Evolutionary conservation across 1,139 yeast genomes (phyloP), one percentile per base, ranked within the genome.

Genomic region (Waltiozyma sp.): DNA sequence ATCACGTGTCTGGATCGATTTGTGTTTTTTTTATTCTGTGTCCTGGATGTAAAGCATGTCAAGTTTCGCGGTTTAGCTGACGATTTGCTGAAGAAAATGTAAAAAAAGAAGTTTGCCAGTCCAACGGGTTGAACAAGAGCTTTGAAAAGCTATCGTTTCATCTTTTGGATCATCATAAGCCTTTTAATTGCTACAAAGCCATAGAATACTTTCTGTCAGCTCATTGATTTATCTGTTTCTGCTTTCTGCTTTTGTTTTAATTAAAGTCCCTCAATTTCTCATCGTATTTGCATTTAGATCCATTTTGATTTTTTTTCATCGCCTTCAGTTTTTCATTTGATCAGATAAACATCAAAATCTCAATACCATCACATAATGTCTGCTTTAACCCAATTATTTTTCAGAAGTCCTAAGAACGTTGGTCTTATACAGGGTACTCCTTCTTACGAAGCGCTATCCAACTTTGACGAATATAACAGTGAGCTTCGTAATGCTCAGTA

Each of bases 341-440:
- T 31, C 23, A 34, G 37, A 15, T 34, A 11, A 34, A 38, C 28
- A 10, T 19, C 14, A 31, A 13, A 36, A 23, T 19, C 23, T 15
- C 3, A 13, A 28, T 18, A 18, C 19, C 31, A 28, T 10, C 28
- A 19, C 40, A 40, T 19, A 33, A 52, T 49, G 55, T 50, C 55
- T 34, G 51, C 57, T 44, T 47, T 51, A 36, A 55, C 59, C 19
- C 59, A 55, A 41, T 34, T 55, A 28, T 49, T 40, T 37, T 54
- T 45, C 46, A 51, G 56, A 45, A 55, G 54, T 55, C 83, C 87
- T 39, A 77, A 71, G 61, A 58, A 77, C 36, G 72, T 79, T 42
- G 81, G 77, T 41, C 66, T 81, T 49, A 68, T 75, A 52, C 71
- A 74, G 44, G 78, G 79, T 39, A 71, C 73, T 40, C 76, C 77